These are phyloP conservation scores for Curvularia sp. DNA, from an alignment of 2,329 filamentous ascomycete genomes.

Conservation along the genomic window DNA sequence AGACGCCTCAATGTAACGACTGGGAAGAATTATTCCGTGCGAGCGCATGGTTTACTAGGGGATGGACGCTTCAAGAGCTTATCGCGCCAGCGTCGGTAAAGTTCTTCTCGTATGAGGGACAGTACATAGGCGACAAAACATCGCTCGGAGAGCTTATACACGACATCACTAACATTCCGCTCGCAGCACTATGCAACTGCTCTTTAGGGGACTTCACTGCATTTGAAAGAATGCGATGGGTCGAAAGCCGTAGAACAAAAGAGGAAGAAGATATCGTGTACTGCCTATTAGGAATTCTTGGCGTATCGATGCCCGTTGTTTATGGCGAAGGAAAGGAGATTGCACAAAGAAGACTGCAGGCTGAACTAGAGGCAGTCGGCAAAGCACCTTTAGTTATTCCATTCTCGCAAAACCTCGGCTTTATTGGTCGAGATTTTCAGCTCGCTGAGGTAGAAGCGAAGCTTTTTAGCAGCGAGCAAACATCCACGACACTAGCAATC, in stretches of 20 bases:
- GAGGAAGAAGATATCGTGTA: not conserved
- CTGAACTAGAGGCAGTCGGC: not conserved
- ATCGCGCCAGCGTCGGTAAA: not conserved
- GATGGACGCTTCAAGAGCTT: not conserved
- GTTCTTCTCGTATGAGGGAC: not conserved
- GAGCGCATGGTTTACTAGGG: not conserved
- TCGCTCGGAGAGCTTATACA: not conserved
- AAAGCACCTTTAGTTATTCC: not conserved
- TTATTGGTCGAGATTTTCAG: not conserved
- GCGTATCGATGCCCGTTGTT: not conserved
- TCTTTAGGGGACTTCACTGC: not conserved
- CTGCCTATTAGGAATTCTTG: not conserved
- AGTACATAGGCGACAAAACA: not conserved
- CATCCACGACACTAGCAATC: conserved; percentile 24
- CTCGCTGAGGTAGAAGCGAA: conserved; percentile 27
- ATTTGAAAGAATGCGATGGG: not conserved
- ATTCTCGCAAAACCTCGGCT: not conserved
- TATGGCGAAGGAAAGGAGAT: not conserved
- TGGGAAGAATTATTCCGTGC: not conserved
- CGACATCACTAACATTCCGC: not conserved
- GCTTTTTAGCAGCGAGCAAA: conserved; percentile 27
- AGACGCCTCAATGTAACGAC: not conserved
- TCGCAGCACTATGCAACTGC: not conserved
- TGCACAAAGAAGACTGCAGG: not conserved
- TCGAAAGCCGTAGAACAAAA: not conserved